Evolutionary conservation across 2,329 filamentous ascomycete species (phyloP), one percentile per base, ranked within the genome.

Genomic region (Ciborinia camelliae): DNA sequence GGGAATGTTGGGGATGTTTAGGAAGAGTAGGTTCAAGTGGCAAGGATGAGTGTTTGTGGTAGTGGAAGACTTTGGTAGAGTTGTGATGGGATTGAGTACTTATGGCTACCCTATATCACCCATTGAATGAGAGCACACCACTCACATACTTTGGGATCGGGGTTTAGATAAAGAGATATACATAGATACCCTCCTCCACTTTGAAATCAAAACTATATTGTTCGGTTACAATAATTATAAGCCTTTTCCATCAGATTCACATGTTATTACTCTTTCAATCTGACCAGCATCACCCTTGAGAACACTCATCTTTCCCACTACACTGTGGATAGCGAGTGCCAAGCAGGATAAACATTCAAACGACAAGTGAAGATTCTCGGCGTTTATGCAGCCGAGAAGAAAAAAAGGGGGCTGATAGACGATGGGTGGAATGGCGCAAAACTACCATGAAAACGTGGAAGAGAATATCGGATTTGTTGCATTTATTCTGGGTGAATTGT

Each of bases 1-100:
- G 64, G 76, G 77, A 0, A 66, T 78, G 67, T 71, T 78, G 43
- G 73, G 70, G 58, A 76, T 78, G 72, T 64, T 79, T 67, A 67
- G 72, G 67, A 71, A 71, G 72, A 76, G 71, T 69, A 71, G 72
- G 61, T 76, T 71, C 68, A 69, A 74, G 63, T 78, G 77, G 77
- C 70, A 74, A 63, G 75, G 75, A 3, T 78, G 45, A 66, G 57
- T n/a, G 3, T 32, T 6, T 35, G 50, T n/a, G 4, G 20, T 23
- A 18, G 10, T 32, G 1, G 50, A 1, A 52, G 1, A n/a, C 32
- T 9, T n/a, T 52, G 50, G 9, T n/a, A 32, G 30, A 10, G 14
- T 52, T 52, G 51, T 15, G 12, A 35, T 8, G 3, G n/a, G n/a
- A n/a, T n/a, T n/a, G n/a, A n/a, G n/a, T n/a, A n/a, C n/a, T n/a